Evolutionary conservation across 352 stramenopile genomes (phyloP).

Genomic region (Pythium guiyangense): DNA sequence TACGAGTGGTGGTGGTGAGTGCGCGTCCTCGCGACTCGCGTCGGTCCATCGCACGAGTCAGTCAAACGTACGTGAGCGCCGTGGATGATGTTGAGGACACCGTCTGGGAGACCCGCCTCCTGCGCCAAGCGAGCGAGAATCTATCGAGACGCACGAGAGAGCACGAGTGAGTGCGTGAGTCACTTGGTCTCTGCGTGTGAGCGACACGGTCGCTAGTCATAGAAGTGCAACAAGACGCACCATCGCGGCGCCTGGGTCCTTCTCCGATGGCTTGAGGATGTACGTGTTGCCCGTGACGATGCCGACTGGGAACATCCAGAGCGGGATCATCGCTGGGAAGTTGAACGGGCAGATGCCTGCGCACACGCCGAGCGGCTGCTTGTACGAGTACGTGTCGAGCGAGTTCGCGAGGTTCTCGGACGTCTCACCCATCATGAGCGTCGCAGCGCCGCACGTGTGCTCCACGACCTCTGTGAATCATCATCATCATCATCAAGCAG

Average conservation of each 20-base stretch:
- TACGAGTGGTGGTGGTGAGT: background rate
- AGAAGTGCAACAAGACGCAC: conserved; percentile 9
- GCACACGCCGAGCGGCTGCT: conserved; percentile 93
- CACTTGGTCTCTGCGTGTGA: background rate
- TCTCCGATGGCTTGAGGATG: conserved; percentile 95
- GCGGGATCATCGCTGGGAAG: conserved; percentile 97
- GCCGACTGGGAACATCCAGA: conserved; percentile 90
- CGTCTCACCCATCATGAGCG: conserved; percentile 95
- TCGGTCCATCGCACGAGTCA: background rate
- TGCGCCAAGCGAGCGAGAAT: conserved; percentile 90
- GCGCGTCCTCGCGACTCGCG: background rate
- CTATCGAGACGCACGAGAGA: conserved; percentile 12
- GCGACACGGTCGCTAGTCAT: background rate
- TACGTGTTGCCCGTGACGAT: conserved; percentile 95
- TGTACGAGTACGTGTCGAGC: conserved; percentile 96
- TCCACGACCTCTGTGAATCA: conserved; percentile 52
- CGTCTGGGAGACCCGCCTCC: conserved; percentile 91
- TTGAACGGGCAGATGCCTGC: conserved; percentile 94
- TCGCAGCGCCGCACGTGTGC: conserved; percentile 68
- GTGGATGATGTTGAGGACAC: conserved; percentile 95
- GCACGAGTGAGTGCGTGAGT: background rate
- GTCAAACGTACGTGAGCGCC: conserved; percentile 49
- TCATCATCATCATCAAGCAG: no score
- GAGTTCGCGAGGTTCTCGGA: conserved; percentile 88
- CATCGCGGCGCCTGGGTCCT: conserved; percentile 88